Evolutionary conservation across 306 rosid species (phyloP), one percentile per base, ranked within the genome.

Genomic region (Dalbergia oliveri): DNA sequence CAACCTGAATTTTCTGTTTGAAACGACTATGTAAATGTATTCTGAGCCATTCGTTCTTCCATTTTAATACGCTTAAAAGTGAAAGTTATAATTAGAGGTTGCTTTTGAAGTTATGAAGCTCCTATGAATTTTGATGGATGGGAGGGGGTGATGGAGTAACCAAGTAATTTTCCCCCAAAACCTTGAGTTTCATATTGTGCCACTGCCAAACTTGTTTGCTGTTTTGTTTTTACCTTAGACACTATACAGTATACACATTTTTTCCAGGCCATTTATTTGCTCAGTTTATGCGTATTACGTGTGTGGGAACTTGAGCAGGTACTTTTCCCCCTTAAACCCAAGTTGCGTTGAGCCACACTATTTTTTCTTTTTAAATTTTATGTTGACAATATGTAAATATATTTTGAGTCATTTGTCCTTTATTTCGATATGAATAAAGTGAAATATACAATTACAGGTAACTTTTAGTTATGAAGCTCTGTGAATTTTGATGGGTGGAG

Each of bases 1-100:
- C 34, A 13, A 34, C 23, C 63, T 34, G 26, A 3, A 11, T 63
- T 16, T 76, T 50, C 6, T 15, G 53, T 47, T 47, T 47, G 14
- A 10, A 47, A 10, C 53, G 5, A 47, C 63, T 57, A 18, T 34
- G 21, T 35, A 34, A 69, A 67, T 69, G 18, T 23, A 12, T 47
- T 37, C 5, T 8, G 18, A n/a, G 37, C 58, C 6, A 6, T 47
- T 21, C 2, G 1, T 12, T 43, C 13, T 0, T 69, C 12, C 45
- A 21, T 45, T 68, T 64, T 64, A 64, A 76, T 66, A 23, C 51
- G 49, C n/a, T 11, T 59, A 61, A 44, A n/a, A 61, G 10, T 44
- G 16, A 12, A 41, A 44, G 12, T 61, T 74, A 10, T 35, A 9
- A 45, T 44, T 47, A 7, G 49, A 10, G 35, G 11, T 31, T 23